Percentiles rank a stretch among this genome's conserved stretches.
Evolutionary conservation across 2,329 filamentous ascomycete genomes (phyloP).

Genomic region (Calonectria leucothoes): DNA sequence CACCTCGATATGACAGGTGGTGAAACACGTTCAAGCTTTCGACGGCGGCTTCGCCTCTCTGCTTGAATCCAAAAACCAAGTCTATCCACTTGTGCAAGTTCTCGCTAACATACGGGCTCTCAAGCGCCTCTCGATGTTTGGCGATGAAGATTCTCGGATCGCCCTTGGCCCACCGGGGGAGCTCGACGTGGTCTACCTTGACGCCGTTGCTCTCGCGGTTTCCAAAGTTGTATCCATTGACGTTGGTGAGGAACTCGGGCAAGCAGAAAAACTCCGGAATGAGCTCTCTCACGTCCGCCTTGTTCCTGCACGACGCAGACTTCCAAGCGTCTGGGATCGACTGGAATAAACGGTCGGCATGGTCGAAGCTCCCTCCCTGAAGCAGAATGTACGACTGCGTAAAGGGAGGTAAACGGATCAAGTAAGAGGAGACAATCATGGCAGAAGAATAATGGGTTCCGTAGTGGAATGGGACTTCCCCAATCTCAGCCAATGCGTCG

Average conservation of each 20-base stretch:
- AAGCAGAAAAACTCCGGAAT: slow-evolving; percentile 98
- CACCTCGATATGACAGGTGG: slow-evolving; percentile 93
- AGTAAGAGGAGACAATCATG: slow-evolving; percentile 97
- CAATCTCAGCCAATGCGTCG: slow-evolving; percentile 89
- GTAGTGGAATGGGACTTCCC: slow-evolving; percentile 94
- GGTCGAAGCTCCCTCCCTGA: slow-evolving; percentile 96
- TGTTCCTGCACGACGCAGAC: slow-evolving; percentile 89
- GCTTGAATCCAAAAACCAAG: slow-evolving; percentile 92
- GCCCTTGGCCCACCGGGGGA: slow-evolving; percentile 98
- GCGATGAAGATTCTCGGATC: slow-evolving; percentile 95
- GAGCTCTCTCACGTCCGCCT: slow-evolving; percentile 93
- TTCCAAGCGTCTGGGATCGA: slow-evolving; percentile 92
- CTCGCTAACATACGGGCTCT: slow-evolving; percentile 91
- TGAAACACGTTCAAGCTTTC: slow-evolving; percentile 97
- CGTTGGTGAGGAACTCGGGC: slow-evolving; percentile 93
- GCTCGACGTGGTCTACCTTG: slow-evolving; percentile 83
- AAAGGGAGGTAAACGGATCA: slow-evolving; percentile 95
- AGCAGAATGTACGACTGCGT: slow-evolving; percentile 94
- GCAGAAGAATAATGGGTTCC: slow-evolving; percentile 99
- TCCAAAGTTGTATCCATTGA: slow-evolving; percentile 95
- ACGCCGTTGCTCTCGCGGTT: slow-evolving; percentile 82
- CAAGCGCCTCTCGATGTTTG: slow-evolving; percentile 94
- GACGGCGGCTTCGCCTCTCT: slow-evolving; percentile 90
- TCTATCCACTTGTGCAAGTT: slow-evolving; percentile 97
- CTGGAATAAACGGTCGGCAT: slow-evolving; percentile 94